Base-by-base conservation (phyloP, 495 filamentous ascomycete genomes). In the Penicillium simplicissimum region DNA sequence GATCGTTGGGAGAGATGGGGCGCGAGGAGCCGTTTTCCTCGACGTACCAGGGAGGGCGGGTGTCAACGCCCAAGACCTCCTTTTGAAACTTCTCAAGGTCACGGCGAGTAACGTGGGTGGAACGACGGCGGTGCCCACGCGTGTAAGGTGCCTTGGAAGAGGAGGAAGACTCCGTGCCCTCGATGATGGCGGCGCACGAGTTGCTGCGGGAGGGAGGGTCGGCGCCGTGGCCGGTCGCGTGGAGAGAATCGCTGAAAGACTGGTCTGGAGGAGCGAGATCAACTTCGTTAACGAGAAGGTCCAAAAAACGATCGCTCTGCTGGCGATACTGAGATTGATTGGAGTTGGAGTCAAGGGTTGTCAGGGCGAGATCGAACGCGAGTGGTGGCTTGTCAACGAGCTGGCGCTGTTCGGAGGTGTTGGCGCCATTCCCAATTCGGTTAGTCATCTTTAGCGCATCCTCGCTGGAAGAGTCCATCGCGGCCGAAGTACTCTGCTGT, bases 121-220 rank as follows among this genome's bases (percentile, higher is more conserved):
- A 77, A 64, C 77, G 77, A 71, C 77, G 77, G 63, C 77, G 77
- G 61, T 79, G 77, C 68, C 77, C 75, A 74, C 75, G 77, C 49
- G 76, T 69, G 61, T 71, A 79, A 55, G 73, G 66, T 71, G 72
- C 69, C 70, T 74, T 74, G 69, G 75, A 70, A 71, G 68, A 52
- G 70, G 71, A 68, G 58, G 73, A 52, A 60, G 70, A 56, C 57
- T 64, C 67, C 56, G 66, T 66, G 56, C 65, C 67, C 69, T 72
- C 74, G 72, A 76, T 77, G 67, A 63, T 79, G 74, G 69, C 73
- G 72, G 73, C 62, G 48, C 59, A 54, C 49, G 57, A 3, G 57
- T 64, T 59, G 25, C 55, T 21, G 45, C 58, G 52, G 28, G 49
- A 52, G 49, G 52, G 33, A 56, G 52, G 25, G 57, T 68, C 63